Evolutionary conservation across 257 asterid species (phyloP).

Genomic region (Fraxinus cuspidata): DNA sequence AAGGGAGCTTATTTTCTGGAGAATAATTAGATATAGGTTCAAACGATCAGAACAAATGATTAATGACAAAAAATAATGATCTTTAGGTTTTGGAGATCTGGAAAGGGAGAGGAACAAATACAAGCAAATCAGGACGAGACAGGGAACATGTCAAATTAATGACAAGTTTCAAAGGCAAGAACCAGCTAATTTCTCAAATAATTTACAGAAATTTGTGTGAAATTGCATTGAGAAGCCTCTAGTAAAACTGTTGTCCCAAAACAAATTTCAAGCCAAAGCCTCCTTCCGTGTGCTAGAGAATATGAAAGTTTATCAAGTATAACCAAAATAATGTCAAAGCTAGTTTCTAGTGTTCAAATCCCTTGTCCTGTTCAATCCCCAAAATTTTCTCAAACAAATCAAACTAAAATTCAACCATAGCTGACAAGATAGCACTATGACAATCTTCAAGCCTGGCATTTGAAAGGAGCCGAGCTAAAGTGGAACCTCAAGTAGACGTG

Average conservation of each 20-base stretch:
- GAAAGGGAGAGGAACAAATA: background rate
- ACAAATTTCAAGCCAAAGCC: background rate
- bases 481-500: background rate
- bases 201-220: background rate
- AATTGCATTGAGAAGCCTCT: conserved; percentile 14
- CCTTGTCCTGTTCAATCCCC: too few relatives aligned
- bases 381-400: too few relatives aligned
- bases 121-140: background rate
- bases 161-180: conserved; percentile 8
- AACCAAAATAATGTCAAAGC: too few relatives aligned
- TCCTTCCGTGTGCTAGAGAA: background rate
- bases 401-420: too few relatives aligned
- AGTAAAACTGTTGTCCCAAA: background rate
- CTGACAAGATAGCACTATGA: too few relatives aligned
- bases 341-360: too few relatives aligned
- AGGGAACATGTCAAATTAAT: background rate
- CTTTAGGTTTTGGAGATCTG: background rate
- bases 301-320: background rate
- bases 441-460: too few relatives aligned
- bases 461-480: background rate
- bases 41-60: background rate
- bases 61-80: too few relatives aligned
- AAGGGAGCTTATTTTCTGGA: background rate
- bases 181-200: conserved; percentile 17
- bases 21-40: background rate